A percentile compares a stretch with the other conserved stretches of the same genome.
Conservation (phyloP, 305 asterid genomes). For the Nicotiana rustica region DNA sequence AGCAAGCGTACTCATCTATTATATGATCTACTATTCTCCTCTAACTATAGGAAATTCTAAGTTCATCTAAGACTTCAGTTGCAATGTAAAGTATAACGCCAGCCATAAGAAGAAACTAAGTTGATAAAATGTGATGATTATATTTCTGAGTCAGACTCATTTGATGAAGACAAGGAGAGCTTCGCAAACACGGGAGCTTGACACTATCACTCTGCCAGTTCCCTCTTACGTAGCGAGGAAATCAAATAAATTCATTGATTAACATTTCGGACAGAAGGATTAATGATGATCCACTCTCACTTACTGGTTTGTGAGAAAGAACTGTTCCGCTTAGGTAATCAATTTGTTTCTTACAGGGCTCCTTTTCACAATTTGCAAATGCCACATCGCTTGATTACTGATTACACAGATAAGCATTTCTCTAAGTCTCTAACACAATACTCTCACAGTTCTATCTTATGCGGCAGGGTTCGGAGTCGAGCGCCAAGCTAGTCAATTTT, state of each 20-base stretch:
- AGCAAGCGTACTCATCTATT: not conserved
- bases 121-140: not conserved
- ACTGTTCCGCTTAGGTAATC: not conserved
- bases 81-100: conserved; percentile 1
- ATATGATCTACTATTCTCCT: conserved; percentile 9
- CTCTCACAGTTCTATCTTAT: not conserved
- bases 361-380: conserved; percentile 15
- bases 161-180: conserved; percentile 14
- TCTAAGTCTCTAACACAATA: conserved; percentile 16
- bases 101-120: conserved; percentile 21
- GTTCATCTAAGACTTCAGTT: not conserved
- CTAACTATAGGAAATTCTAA: not conserved
- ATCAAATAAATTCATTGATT: not conserved
- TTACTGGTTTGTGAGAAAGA: not conserved
- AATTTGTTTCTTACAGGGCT: not conserved
- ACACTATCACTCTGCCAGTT: conserved; percentile 7
- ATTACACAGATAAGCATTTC: not conserved
- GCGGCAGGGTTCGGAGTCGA: not conserved
- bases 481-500: not conserved
- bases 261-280: not conserved
- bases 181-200: conserved; percentile 2
- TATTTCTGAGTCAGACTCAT: not conserved
- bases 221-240: conserved; percentile 19
- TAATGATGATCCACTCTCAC: not conserved
- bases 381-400: not conserved